These are phyloP conservation scores for Chenopodium formosanum DNA, from an alignment of 148 eudicot species.

Conservation along the genomic window DNA sequence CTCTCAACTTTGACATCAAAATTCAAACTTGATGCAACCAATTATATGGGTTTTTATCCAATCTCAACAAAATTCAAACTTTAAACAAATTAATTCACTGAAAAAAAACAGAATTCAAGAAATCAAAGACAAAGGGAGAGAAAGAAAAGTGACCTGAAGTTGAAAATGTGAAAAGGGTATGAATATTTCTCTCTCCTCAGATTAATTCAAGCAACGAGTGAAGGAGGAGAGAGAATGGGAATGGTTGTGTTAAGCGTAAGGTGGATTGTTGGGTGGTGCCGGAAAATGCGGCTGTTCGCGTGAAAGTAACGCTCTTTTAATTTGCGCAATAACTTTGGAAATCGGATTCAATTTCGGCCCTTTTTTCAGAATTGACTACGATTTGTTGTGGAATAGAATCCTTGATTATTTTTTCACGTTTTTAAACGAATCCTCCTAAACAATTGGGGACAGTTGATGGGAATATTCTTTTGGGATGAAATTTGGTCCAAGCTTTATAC, in stretches of 20 bases:
- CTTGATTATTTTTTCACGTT: background rate
- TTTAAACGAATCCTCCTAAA: background rate
- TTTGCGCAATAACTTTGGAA: background rate
- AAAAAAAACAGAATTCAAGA: background rate
- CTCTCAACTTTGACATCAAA: background rate
- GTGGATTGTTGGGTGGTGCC: background rate
- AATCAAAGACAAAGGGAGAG: background rate
- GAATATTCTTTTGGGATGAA: background rate
- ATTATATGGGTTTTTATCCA: background rate
- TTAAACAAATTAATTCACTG: background rate
- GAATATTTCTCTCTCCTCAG: background rate
- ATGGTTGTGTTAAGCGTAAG: too few species aligned
- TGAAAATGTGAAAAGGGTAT: background rate
- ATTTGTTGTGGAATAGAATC: too few species aligned
- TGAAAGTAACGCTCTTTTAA: background rate
- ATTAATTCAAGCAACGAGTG: background rate
- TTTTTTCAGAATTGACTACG: too few species aligned
- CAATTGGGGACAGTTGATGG: background rate
- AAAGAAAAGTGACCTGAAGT: background rate
- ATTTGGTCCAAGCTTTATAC: too few species aligned
- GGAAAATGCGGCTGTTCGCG: background rate
- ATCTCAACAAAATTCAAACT: background rate
- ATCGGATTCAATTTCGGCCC: too few species aligned
- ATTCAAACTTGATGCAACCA: background rate
- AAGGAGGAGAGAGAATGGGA: background rate